Evolutionary conservation across 352 stramenopile genomes (phyloP).

Genomic region (Phytopythium helicoides): DNA sequence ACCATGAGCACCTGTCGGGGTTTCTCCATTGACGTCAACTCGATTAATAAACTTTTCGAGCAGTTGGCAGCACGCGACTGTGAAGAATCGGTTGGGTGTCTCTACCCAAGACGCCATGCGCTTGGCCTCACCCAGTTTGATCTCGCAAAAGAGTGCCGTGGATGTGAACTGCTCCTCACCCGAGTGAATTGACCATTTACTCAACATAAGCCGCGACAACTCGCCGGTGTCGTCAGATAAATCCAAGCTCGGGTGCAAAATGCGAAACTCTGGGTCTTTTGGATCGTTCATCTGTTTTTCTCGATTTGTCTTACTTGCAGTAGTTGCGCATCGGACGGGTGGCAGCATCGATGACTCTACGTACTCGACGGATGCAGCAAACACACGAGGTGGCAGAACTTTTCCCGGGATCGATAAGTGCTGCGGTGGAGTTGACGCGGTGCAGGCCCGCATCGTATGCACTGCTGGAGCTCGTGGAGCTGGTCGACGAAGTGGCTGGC

Average conservation of each 20-base stretch:
- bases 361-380: slow-evolving; percentile 23
- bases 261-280: slow-evolving; percentile 37
- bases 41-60: slow-evolving; percentile 59
- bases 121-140: slow-evolving; percentile 78
- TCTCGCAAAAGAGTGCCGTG: slow-evolving; percentile 70
- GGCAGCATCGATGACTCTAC: slow-evolving; percentile 33
- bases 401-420: slow-evolving; percentile 8
- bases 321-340: slow-evolving; percentile 21
- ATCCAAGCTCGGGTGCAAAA: slow-evolving; percentile 61
- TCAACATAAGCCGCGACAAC: slow-evolving; percentile 54
- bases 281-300: slow-evolving; percentile 2
- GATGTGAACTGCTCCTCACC: slow-evolving; percentile 58
- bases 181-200: slow-evolving; percentile 61
- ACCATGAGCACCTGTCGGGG: slow-evolving; percentile 9
- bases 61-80: slow-evolving; percentile 66
- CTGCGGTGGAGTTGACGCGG: background rate
- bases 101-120: slow-evolving; percentile 74
- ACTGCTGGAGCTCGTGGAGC: background rate
- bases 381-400: slow-evolving; percentile 26
- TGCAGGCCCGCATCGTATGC: background rate
- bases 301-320: slow-evolving; percentile 7
- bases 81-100: slow-evolving; percentile 70
- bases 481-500: slow-evolving; percentile 13
- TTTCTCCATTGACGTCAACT: slow-evolving; percentile 10
- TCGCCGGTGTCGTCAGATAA: slow-evolving; percentile 52